These are phyloP conservation scores for Trichoderma asperellum DNA, from an alignment of 2,329 filamentous ascomycete genomes.

Conservation along the genomic window DNA sequence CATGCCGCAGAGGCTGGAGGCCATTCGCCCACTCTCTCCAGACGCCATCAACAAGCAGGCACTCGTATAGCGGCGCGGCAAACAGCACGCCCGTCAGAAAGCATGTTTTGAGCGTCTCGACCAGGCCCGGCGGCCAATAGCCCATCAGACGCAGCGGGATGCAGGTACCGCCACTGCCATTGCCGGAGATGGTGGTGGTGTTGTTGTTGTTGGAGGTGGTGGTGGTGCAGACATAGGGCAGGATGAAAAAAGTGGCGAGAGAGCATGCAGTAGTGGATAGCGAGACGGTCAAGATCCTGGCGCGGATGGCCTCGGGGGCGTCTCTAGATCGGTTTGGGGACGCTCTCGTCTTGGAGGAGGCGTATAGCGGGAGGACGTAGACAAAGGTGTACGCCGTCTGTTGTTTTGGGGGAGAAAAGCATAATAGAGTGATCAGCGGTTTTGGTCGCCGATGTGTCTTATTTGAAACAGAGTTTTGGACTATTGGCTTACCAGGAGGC, in stretches of 20 bases:
- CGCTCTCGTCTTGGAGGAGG: constrained; percentile 77
- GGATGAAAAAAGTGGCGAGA: constrained; percentile 66
- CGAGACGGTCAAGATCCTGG: constrained; percentile 79
- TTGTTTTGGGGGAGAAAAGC: not conserved
- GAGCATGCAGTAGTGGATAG: constrained; percentile 73
- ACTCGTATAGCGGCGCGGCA: constrained; percentile 80
- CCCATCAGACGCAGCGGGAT: constrained; percentile 70
- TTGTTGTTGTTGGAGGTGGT: too few species aligned
- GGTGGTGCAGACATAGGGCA: constrained; percentile 41
- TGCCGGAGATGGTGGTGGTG: too few species aligned
- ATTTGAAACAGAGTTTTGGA: not conserved
- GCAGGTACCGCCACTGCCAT: constrained; percentile 33
- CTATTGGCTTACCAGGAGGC: constrained; percentile 37
- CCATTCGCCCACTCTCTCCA: constrained; percentile 66
- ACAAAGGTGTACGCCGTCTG: constrained; percentile 78
- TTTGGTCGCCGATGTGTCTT: not conserved
- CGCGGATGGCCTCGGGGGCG: constrained; percentile 85
- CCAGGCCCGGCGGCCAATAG: constrained; percentile 73
- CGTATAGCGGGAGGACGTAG: constrained; percentile 91
- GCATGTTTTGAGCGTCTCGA: constrained; percentile 67
- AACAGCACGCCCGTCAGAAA: constrained; percentile 79
- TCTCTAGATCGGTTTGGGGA: constrained; percentile 80
- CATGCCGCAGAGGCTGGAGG: constrained; percentile 58
- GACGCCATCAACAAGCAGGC: constrained; percentile 70
- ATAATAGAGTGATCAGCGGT: constrained; percentile 8